Conservation (phyloP, 768 basidiomycete genomes). For the Boletus rubropictus region DNA sequence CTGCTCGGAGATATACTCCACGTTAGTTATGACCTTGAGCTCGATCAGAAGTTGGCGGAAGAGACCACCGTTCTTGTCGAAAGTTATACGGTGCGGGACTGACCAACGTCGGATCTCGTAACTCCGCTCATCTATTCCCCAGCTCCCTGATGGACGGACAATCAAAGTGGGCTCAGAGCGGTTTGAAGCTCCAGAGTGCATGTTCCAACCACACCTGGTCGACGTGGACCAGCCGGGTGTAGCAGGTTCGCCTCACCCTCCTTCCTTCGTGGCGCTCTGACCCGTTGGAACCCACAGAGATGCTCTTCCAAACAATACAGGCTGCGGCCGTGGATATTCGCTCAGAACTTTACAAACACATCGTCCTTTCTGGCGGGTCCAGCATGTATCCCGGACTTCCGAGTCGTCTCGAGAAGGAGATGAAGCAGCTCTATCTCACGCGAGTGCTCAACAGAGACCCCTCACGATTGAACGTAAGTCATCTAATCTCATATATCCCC, state of each 20-base stretch:
- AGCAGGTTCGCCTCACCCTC: conserved; percentile 57
- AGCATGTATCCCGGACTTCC: conserved; percentile 99
- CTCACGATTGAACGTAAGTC: conserved; percentile 74
- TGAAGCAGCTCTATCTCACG: conserved; percentile 97
- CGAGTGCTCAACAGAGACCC: conserved; percentile 84
- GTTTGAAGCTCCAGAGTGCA: conserved; percentile 98
- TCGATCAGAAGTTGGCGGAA: conserved; percentile 87
- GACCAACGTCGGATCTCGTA: neutral
- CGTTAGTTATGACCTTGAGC: conserved; percentile 88
- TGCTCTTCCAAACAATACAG: conserved; percentile 96
- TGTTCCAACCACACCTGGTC: conserved; percentile 99
- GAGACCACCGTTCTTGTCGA: conserved; percentile 97
- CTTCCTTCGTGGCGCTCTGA: neutral
- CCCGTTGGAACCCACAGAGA: conserved; percentile 45
- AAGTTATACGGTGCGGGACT: conserved; percentile 77
- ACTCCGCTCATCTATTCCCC: conserved; percentile 6
- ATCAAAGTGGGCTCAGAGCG: conserved; percentile 99
- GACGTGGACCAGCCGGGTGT: conserved; percentile 96
- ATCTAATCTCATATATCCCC: neutral
- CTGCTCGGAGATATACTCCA: neutral
- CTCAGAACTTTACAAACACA: conserved; percentile 91
- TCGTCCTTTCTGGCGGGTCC: conserved; percentile 95
- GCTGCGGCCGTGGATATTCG: conserved; percentile 85
- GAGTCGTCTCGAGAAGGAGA: conserved; percentile 95
- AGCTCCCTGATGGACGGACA: conserved; percentile 92